A percentile compares a stretch with the other conserved stretches of the same genome.
These are phyloP conservation scores for Arachis monticola DNA, from an alignment of 331 rosid species.

Conservation along the genomic window DNA sequence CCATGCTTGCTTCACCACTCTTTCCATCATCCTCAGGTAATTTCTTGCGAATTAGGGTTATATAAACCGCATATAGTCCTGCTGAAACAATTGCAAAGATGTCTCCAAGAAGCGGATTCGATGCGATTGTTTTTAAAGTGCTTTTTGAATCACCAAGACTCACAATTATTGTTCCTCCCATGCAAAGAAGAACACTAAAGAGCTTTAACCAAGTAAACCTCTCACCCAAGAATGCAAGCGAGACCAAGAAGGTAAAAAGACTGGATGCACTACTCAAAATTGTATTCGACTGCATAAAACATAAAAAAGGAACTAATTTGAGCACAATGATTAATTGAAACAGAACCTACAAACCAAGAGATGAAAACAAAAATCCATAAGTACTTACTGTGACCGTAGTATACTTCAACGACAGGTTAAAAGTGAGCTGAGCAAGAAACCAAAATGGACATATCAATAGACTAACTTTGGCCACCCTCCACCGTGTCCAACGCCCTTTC, in stretches of 20 bases:
- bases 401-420: conserved; percentile 90
- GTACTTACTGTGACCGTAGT: conserved; percentile 89
- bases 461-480: conserved; percentile 87
- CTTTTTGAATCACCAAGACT: conserved; percentile 85
- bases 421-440: conserved; percentile 91
- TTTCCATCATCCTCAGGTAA: conserved; percentile 81
- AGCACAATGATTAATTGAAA: conserved; percentile 27
- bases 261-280: conserved; percentile 98
- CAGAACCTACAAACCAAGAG: conserved; percentile 13
- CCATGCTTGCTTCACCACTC: conserved; percentile 86
- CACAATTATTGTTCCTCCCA: conserved; percentile 92
- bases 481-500: conserved; percentile 92
- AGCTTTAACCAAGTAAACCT: conserved; percentile 91
- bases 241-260: conserved; percentile 92
- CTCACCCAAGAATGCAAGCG: conserved; percentile 89
- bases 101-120: conserved; percentile 92
- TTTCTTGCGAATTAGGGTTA: conserved; percentile 91
- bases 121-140: conserved; percentile 52
- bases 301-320: conserved; percentile 39
- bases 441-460: conserved; percentile 86
- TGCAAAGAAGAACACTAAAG: conserved; percentile 87
- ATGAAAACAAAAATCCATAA: conserved; percentile 7
- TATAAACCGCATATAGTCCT: conserved; percentile 79
- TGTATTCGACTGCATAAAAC: conserved; percentile 82
- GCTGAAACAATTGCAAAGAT: conserved; percentile 80